Evolutionary conservation across 2,329 filamentous ascomycete genomes (phyloP), one percentile per base, ranked within the genome.

Genomic region (Lasiodiplodia theobromae): DNA sequence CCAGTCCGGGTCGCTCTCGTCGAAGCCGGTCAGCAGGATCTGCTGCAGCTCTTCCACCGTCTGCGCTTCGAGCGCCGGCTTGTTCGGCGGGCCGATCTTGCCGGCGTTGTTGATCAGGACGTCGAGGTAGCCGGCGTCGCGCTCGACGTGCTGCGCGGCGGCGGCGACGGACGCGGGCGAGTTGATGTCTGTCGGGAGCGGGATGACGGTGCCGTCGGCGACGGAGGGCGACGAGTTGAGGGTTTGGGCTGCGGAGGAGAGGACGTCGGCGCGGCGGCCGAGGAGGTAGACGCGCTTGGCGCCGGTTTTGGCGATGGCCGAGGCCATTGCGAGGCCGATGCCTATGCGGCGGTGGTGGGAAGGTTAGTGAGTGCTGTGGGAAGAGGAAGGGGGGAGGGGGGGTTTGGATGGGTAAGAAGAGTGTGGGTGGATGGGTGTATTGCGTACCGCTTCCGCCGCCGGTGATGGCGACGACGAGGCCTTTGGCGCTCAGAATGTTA

Each of bases 51-150:
- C 76, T 1, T 76, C 69, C 21, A 87, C 81, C n/a, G 76, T 77
- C 40, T 78, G 73, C n/a, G 82, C 82, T 63, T 79, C 74, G 74
- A 82, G 79, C 34, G 84, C 76, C 5, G 71, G 77, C 44, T 78
- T 81, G 63, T 80, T 78, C n/a, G 70, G 73, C 0, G 85, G 84
- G 0, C 85, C 82, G 4, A 75, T 73, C 56, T 83, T 77, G 31
- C 86, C 85, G 18, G 85, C 84, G 71, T 87, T 87, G 73, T 84
- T 83, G 73, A 87, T 79, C 0, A 87, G 76, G 28, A 87, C 79
- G 72, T 87, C 84, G 68, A 87, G 81, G 71, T 84, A 80, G 52
- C 81, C 82, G 3, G 74, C 74, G 31, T 86, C 81, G 8, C 75
- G 70, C 6, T 79, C 76, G 53, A 86, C 80, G 2, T 75, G 74